A percentile compares a stretch with the other conserved stretches of the same genome.
These are phyloP conservation scores for Agrostemma githago DNA, from an alignment of 148 eudicot genomes.

Conservation along the genomic window DNA sequence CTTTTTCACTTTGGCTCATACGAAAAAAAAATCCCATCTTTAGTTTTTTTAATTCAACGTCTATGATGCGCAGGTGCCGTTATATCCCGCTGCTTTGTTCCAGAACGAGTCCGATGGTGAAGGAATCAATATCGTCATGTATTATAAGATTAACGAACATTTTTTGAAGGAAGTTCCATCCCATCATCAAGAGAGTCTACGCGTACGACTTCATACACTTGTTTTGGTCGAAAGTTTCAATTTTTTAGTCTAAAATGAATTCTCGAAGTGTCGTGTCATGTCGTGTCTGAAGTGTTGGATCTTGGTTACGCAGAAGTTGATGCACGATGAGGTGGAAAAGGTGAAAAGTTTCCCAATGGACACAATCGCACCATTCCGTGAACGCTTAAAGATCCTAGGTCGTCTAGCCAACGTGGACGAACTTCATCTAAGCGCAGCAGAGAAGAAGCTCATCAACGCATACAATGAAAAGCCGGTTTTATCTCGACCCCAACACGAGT, in stretches of 20 bases:
- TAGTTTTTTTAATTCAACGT: background rate
- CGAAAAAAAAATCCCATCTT: too few relatives aligned
- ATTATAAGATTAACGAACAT: constrained; percentile 71
- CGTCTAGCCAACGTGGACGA: constrained; percentile 87
- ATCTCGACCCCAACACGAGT: constrained; percentile 98
- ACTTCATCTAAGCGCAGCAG: constrained; percentile 69
- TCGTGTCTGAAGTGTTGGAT: background rate
- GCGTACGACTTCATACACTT: constrained; percentile 44
- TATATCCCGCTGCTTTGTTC: constrained; percentile 75
- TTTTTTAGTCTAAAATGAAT: too few relatives aligned
- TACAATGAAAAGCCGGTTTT: constrained; percentile 96
- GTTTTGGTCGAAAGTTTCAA: background rate
- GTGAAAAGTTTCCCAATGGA: constrained; percentile 78
- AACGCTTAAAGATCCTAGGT: constrained; percentile 86
- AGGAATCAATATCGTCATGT: constrained; percentile 80
- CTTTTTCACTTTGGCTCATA: too few relatives aligned
- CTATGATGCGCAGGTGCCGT: constrained; percentile 56
- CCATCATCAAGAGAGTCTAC: constrained; percentile 66
- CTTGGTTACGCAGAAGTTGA: constrained; percentile 46
- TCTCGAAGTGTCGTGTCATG: too few relatives aligned
- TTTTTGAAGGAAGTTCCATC: constrained; percentile 69
- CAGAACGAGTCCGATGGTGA: constrained; percentile 88
- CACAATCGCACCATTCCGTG: constrained; percentile 68
- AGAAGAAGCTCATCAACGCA: constrained; percentile 80
- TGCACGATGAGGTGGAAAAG: constrained; percentile 81